phyloP scores from a whole-genome alignment of 1,284 basidiomycete genomes.

The Ustilago sp. region DNA sequence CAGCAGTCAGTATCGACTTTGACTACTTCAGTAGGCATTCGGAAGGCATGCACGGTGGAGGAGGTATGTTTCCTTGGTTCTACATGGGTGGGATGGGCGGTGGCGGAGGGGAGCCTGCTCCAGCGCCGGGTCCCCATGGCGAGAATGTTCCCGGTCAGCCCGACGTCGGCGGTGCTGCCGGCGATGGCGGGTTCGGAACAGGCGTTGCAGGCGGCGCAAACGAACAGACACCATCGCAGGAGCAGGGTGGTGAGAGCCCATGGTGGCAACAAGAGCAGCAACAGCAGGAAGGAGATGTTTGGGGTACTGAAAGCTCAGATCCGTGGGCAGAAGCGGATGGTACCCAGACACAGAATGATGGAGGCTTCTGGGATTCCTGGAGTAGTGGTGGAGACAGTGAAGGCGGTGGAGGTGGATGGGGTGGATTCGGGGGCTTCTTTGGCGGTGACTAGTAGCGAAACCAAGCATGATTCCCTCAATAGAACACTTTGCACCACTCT shows the following conservation, averaged over 20 bases:
- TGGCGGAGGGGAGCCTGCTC: slow-evolving; percentile 28
- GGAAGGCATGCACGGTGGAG: slow-evolving; percentile 69
- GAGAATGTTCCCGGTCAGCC: slow-evolving; percentile 22
- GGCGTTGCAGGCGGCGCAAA: slow-evolving; percentile 35
- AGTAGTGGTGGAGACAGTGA: slow-evolving; percentile 19
- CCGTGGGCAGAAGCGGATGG: slow-evolving; percentile 43
- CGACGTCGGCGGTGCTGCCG: not conserved
- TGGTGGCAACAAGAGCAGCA: slow-evolving; percentile 41
- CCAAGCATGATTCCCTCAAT: slow-evolving; percentile 6
- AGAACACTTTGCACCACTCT: not conserved
- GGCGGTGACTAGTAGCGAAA: slow-evolving; percentile 20
- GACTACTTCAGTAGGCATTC: slow-evolving; percentile 79
- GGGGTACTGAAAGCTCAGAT: slow-evolving; percentile 34
- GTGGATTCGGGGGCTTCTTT: slow-evolving; percentile 52
- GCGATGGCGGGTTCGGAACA: slow-evolving; percentile 35
- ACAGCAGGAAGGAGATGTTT: slow-evolving; percentile 37
- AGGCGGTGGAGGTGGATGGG: slow-evolving; percentile 33
- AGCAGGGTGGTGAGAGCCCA: slow-evolving; percentile 21
- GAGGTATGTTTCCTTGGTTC: slow-evolving; percentile 56
- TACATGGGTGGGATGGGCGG: slow-evolving; percentile 49
- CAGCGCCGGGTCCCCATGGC: slow-evolving; percentile 8
- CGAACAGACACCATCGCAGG: slow-evolving; percentile 3
- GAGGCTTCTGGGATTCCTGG: slow-evolving; percentile 25
- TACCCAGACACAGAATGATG: slow-evolving; percentile 23
- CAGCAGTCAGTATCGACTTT: slow-evolving; percentile 73